Evolutionary conservation across 495 filamentous ascomycete species (phyloP).

Genomic region (Achaetomiella virescens): DNA sequence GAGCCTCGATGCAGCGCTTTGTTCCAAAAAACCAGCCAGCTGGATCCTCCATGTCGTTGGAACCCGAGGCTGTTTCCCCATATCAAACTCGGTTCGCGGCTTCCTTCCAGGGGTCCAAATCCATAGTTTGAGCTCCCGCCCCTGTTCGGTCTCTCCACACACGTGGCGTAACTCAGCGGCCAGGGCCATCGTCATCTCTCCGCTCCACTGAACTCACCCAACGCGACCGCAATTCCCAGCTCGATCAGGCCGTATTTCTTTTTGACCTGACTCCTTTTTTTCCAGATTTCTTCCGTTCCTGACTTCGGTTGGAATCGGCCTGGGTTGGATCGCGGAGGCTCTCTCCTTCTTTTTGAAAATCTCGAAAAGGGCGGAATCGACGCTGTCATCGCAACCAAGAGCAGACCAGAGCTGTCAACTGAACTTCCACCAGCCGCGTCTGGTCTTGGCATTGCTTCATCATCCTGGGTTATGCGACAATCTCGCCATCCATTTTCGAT

Average conservation of each 20-base stretch:
- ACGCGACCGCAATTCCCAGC: background rate
- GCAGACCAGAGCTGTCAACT: background rate
- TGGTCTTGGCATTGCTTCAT: constrained; percentile 30
- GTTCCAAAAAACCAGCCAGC: too few species aligned
- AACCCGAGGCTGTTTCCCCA: too few species aligned
- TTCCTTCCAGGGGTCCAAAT: too few species aligned
- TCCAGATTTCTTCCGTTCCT: background rate
- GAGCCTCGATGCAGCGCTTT: too few species aligned
- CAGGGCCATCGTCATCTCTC: constrained; percentile 1
- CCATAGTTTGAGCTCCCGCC: too few species aligned
- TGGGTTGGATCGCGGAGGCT: background rate
- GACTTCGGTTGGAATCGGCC: background rate
- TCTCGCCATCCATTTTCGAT: constrained; percentile 3
- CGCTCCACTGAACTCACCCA: background rate
- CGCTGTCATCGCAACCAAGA: too few species aligned
- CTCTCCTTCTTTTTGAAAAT: background rate
- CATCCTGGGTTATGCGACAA: constrained; percentile 18
- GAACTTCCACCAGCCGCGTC: constrained; percentile 15
- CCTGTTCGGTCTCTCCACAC: background rate
- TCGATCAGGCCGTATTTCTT: background rate
- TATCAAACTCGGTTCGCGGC: too few species aligned
- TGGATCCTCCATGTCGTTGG: too few species aligned
- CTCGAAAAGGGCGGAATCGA: too few species aligned
- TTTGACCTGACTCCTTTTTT: background rate
- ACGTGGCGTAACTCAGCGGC: background rate